Evolutionary conservation across 2,329 filamentous ascomycete species (phyloP).

Genomic region (Microdochium paspali): DNA sequence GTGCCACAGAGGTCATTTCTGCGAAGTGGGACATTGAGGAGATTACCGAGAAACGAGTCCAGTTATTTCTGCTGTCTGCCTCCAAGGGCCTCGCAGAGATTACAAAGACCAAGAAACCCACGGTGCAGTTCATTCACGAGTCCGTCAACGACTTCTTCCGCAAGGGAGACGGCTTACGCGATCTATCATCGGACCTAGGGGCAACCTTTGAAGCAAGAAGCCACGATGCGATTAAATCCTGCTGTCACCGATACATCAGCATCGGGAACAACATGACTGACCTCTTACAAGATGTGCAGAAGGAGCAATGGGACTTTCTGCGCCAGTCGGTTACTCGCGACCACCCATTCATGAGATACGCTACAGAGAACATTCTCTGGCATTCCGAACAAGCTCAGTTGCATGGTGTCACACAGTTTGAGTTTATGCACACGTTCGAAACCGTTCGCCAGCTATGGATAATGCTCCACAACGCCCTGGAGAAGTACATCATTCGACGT

Average conservation of each 20-base stretch:
- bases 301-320: conserved; percentile 7
- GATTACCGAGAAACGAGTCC: conserved; percentile 12
- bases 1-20: conserved; percentile 1
- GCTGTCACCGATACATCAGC: conserved; percentile 29
- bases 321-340: conserved; percentile 8
- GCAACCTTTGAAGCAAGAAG: conserved; percentile 20
- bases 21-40: conserved; percentile 14
- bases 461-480: conserved; percentile 17
- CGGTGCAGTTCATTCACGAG: conserved; percentile 44
- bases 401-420: conserved; percentile 13
- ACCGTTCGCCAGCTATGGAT: conserved; percentile 16
- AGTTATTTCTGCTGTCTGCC: conserved; percentile 23
- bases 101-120: conserved; percentile 14
- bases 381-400: conserved; percentile 28
- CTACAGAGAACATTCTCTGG: conserved; percentile 25
- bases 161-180: conserved; percentile 19
- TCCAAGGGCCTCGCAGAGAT: conserved; percentile 43
- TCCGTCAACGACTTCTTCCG: conserved; percentile 39
- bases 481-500: conserved; percentile 13
- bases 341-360: conserved; percentile 37
- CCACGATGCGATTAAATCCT: conserved; percentile 34
- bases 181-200: conserved; percentile 21
- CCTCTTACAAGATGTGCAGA: conserved; percentile 8
- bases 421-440: conserved; percentile 20
- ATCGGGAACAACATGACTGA: conserved; percentile 6